Evolutionary conservation across 2,329 filamentous ascomycete species (phyloP), one percentile per base, ranked within the genome.

Genomic region (Trichoderma citrinoviride): DNA sequence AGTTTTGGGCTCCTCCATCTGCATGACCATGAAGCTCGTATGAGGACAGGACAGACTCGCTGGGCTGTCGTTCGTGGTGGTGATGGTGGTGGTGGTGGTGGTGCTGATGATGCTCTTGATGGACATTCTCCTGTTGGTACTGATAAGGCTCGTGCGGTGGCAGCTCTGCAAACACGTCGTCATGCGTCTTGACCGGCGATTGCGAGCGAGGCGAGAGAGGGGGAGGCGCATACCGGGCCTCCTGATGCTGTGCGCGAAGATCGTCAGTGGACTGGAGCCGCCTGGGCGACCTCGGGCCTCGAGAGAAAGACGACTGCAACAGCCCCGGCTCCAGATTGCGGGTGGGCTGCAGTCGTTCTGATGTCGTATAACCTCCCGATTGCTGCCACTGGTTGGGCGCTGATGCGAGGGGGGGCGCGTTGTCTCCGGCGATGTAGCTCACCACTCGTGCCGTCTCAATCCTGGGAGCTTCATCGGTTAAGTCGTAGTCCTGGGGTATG

Each of bases 1-100:
- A 96, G 60, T 90, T 92, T 67, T 90, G 88, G 72, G 91, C 94
- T 12, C 33, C 33, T 37, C 85, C 83, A 25, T 86, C 87, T 66
- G 86, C 78, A 23, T 76, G 76, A 69, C 71, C 54, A n/a, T 64
- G 61, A 21, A 61, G 21, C 19, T 63, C 50, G 15, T 55, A 44
- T 40, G 68, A 67, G 61, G 49, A 70, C 17, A 53, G 10, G 29
- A 65, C 57, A 10, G 57, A 37, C 15, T 55, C 57, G 33, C 47
- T 61, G 12, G 58, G 58, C 4, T 46, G 49, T 53, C 58, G 47
- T 5, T 61, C 41, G 15, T 54, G 44, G 17, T 63, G 19, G 6
- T 46, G 15, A 5, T 60, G 41, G 19, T 37, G 25, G 17, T 55
- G 65, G 64, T 71, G 65, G 61, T 25, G 15, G 17, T 53, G 21